A percentile compares a stretch with the other conserved stretches of the same genome.
These are phyloP conservation scores for Cercospora zeae-maydis DNA, from an alignment of 2,329 filamentous ascomycete species.

Conservation along the genomic window DNA sequence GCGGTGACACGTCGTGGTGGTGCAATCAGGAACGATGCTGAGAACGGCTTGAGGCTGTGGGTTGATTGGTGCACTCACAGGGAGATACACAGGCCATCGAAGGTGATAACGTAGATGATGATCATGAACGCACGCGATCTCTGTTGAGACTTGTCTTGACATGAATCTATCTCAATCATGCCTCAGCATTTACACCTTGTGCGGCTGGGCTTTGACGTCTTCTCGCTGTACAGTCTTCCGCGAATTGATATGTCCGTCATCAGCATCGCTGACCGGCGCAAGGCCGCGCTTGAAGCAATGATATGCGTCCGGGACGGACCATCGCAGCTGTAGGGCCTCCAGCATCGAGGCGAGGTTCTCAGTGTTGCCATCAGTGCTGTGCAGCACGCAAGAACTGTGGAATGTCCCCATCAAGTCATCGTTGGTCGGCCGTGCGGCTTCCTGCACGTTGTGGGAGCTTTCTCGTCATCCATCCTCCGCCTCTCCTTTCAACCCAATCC, in stretches of 20 bases:
- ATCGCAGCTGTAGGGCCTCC: not conserved
- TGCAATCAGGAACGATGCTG: not conserved
- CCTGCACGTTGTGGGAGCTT: not conserved
- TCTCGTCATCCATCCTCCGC: not conserved
- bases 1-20: not conserved
- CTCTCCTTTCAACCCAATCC: constrained; percentile 28
- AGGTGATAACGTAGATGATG: not conserved
- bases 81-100: not conserved
- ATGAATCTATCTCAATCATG: not conserved
- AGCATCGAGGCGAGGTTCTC: not conserved
- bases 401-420: not conserved
- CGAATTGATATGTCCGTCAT: not conserved
- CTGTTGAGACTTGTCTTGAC: not conserved
- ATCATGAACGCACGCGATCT: not conserved
- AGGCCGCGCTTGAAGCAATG: not conserved
- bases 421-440: not conserved
- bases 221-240: not conserved
- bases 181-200: not conserved
- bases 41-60: not conserved
- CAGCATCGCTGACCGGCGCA: not conserved
- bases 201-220: not conserved
- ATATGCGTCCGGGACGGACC: not conserved
- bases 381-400: not conserved
- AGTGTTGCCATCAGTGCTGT: not conserved
- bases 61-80: not conserved